Conservation (phyloP, 176 grass and related monocot genomes). For the Musa beccarii region DNA sequence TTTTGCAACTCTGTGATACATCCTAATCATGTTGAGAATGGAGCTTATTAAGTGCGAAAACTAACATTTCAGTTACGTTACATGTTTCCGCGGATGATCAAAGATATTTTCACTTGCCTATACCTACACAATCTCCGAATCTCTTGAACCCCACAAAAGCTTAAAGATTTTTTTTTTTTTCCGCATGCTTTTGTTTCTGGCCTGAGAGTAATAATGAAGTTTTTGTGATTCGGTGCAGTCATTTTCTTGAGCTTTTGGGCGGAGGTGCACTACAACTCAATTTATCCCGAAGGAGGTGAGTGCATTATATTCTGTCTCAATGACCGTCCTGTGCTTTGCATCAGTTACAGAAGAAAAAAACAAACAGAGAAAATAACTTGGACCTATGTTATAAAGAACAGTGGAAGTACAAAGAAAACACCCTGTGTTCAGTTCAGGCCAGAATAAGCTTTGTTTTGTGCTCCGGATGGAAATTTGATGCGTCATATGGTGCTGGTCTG, state of each 20-base stretch:
- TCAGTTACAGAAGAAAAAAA: background rate
- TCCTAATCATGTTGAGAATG: no score
- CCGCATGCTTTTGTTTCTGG: background rate
- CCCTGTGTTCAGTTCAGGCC: no score
- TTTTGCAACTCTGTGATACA: no score
- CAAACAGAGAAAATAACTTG: background rate
- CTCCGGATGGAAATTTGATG: no score
- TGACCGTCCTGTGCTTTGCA: background rate
- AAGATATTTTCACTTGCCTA: background rate
- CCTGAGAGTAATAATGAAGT: background rate
- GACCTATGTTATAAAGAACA: background rate
- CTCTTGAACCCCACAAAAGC: background rate
- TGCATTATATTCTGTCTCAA: constrained; percentile 1
- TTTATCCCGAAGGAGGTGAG: constrained; percentile 47
- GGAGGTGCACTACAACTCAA: constrained; percentile 70
- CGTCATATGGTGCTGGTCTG: background rate
- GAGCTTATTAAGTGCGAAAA: background rate
- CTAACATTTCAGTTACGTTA: background rate
- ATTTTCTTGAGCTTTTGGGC: constrained; percentile 75
- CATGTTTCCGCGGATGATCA: background rate
- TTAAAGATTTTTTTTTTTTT: background rate
- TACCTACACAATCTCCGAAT: background rate
- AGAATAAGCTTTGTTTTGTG: no score
- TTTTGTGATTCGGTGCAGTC: constrained; percentile 26
- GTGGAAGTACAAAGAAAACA: no score